Percentiles rank a stretch among this genome's conserved stretches.
phyloP scores from a whole-genome alignment of 179 eudicot genomes.

The Corrigiola litoralis region DNA sequence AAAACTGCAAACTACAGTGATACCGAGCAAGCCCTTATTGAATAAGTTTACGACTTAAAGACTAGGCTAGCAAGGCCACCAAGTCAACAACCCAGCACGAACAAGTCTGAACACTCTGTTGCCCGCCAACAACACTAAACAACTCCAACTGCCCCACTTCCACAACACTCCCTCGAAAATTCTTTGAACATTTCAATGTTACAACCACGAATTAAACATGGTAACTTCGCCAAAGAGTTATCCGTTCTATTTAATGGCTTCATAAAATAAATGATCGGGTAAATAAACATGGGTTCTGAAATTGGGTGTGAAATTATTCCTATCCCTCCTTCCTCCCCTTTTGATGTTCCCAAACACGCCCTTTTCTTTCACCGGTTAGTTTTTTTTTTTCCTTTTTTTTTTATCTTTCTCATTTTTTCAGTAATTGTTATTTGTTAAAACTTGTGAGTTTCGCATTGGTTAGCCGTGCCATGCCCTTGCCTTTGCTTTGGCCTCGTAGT shows the following conservation, averaged over 20 bases:
- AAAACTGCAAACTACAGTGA: too few species aligned
- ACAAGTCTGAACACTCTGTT: too few species aligned
- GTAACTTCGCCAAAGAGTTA: slow-evolving; percentile 1
- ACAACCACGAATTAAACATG: not conserved
- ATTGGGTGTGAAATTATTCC: slow-evolving; percentile 22
- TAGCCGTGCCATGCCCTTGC: not conserved
- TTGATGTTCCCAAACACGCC: slow-evolving; percentile 6
- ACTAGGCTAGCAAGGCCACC: too few species aligned
- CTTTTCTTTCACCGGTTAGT: slow-evolving; percentile 25
- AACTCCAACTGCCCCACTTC: slow-evolving; percentile 10
- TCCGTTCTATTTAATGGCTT: too few species aligned
- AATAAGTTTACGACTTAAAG: too few species aligned
- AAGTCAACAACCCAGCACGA: too few species aligned
- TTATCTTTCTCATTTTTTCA: not conserved
- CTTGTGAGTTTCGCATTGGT: not conserved
- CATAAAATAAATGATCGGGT: too few species aligned
- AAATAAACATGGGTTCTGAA: too few species aligned
- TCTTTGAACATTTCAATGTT: not conserved
- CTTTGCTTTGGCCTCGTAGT: not conserved
- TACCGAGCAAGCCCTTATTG: too few species aligned
- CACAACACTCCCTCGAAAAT: not conserved
- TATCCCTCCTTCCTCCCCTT: slow-evolving; percentile 11
- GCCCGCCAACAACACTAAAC: slow-evolving; percentile 19
- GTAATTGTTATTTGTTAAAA: not conserved
- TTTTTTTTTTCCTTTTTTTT: not conserved